Evolutionary conservation across 2,329 filamentous ascomycete genomes (phyloP).

Genomic region (Elsinoe fawcettii): DNA sequence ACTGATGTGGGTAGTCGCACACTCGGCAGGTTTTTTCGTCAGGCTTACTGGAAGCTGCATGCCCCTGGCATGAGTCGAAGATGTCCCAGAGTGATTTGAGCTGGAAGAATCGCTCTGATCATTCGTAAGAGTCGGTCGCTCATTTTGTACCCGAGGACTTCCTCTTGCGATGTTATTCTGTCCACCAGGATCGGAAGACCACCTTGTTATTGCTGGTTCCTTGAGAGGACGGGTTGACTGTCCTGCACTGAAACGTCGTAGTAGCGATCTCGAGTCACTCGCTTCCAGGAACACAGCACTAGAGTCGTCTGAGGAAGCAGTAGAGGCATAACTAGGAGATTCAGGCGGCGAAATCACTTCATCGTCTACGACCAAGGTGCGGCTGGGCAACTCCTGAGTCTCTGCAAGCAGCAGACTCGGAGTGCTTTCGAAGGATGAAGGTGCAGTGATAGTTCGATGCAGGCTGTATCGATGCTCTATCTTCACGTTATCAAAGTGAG

Average conservation of each 20-base stretch:
- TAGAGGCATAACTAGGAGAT: neutral
- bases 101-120: neutral
- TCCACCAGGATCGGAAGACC: neutral
- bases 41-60: neutral
- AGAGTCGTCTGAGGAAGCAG: neutral
- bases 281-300: neutral
- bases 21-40: neutral
- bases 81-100: neutral
- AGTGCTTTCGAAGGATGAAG: constrained; percentile 7
- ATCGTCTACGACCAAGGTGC: neutral
- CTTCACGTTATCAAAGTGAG: constrained; percentile 12
- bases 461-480: constrained; percentile 11
- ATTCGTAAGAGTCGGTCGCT: neutral
- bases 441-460: constrained; percentile 11
- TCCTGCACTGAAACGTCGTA: neutral
- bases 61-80: neutral
- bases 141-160: neutral
- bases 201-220: neutral
- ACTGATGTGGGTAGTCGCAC: constrained; percentile 9
- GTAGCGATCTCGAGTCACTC: neutral
- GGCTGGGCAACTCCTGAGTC: neutral
- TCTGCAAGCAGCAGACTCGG: neutral
- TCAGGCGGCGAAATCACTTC: neutral
- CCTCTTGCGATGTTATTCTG: neutral
- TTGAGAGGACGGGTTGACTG: neutral